Conservation (phyloP, 208 protist genomes). For the Acanthamoeba culbertsoni region DNA sequence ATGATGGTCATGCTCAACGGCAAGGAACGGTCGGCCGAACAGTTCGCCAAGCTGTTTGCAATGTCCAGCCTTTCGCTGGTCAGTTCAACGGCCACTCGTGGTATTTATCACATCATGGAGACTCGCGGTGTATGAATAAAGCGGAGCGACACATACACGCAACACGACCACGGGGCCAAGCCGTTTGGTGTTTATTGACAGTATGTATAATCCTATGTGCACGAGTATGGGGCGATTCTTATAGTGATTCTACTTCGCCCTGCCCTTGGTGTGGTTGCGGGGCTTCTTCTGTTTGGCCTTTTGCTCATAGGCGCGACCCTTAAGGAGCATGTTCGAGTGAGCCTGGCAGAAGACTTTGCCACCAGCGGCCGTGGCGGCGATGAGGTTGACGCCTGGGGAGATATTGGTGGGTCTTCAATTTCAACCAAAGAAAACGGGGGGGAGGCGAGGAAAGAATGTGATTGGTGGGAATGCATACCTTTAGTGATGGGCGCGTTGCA, state of each 20-base stretch:
- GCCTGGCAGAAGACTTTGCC: not conserved
- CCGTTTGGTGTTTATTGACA: too few species aligned
- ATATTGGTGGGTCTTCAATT: too few species aligned
- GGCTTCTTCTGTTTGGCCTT: not conserved
- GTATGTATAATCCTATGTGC: not conserved
- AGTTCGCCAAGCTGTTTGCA: not conserved
- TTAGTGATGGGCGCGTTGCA: not conserved
- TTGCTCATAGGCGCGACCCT: not conserved
- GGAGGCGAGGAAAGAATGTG: not conserved
- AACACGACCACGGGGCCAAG: too few species aligned
- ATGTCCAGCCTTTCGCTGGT: not conserved
- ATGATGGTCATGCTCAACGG: slow-evolving; percentile 45
- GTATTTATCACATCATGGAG: slow-evolving; percentile 17
- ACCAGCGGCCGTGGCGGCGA: not conserved
- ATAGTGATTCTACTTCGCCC: not conserved
- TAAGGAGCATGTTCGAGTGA: not conserved
- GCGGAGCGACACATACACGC: too few species aligned
- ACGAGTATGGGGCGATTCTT: not conserved
- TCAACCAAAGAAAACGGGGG: not conserved
- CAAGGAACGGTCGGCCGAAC: not conserved
- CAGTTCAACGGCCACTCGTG: not conserved
- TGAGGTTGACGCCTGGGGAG: not conserved
- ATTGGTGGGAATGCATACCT: not conserved
- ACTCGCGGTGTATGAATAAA: not conserved
- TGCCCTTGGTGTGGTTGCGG: not conserved